Base-by-base conservation (phyloP, 176 grass and related monocot genomes). In the Melocanna baccifera region DNA sequence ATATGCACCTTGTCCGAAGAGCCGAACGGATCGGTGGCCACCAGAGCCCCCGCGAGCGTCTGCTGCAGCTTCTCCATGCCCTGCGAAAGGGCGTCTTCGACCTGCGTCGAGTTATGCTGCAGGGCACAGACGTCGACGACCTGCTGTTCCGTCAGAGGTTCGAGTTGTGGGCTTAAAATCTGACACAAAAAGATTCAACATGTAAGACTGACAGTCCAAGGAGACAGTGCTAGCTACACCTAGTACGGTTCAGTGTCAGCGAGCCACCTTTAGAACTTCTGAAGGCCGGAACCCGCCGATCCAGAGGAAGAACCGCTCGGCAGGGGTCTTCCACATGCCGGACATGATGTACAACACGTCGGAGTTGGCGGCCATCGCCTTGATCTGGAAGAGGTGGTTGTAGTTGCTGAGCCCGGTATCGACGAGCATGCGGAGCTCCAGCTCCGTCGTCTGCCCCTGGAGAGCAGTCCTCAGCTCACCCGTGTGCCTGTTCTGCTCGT, bases 281-380 rank as follows among this genome's bases (percentile, higher is more conserved):
- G 97, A 99, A 36, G 97, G 97, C 70, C 93, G 91, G 86, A 99
- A 99, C 15, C 97, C 97, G 40, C 97, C 97, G 88, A 96, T 92
- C 97, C 97, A 99, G 36, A 99, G 81, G 69, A 99, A 99, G 86
- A 99, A 99, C 29, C 97, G 86, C 83, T 99, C 97, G 19, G 88
- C 84, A 48, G 93, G 78, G 64, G 93, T 96, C 72, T 85, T 79
- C 91, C 97, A 99, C 88, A 96, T 82, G 29, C 97, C 97, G 12
- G 97, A 99, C 86, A 92, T 96, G 37, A 99, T 14, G 75, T 95
- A 92, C 88, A 99, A 88, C 23, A 96, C 90, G 88, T 99, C 91
- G 15, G 90, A 71, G 75, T 84, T 73, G 12, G 93, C 93, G 45
- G 93, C 93, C 28, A 82, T 83, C 36, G 53, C 29, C 83, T 99